phyloP scores from a whole-genome alignment of 257 asterid species.

The Lantana camara region DNA sequence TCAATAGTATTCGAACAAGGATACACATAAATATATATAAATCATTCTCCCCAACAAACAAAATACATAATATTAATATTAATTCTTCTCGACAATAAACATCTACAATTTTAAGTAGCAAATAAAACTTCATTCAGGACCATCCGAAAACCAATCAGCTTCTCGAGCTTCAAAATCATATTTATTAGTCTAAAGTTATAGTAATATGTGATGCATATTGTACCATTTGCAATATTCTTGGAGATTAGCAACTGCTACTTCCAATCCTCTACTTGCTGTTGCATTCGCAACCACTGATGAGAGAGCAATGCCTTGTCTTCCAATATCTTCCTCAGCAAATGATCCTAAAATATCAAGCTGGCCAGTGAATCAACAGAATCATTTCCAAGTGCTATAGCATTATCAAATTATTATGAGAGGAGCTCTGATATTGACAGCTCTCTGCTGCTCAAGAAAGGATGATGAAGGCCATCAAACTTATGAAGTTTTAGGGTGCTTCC shows the following conservation, averaged over 20 bases:
- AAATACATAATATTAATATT: no score
- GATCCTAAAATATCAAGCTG: conserved; percentile 61
- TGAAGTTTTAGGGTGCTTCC: no score
- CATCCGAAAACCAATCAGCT: background rate
- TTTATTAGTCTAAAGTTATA: background rate
- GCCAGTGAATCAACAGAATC: conserved; percentile 8
- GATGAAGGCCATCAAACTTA: no score
- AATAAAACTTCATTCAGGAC: background rate
- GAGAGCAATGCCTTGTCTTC: conserved; percentile 73
- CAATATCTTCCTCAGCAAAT: conserved; percentile 99
- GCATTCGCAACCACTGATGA: no score
- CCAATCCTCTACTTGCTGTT: conserved; percentile 95
- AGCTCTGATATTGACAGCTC: no score
- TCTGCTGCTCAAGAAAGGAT: no score
- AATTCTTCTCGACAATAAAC: no score
- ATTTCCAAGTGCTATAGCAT: no score
- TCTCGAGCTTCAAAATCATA: background rate
- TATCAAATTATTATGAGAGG: no score
- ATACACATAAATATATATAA: no score
- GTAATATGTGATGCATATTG: conserved; percentile 25
- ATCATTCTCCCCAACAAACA: no score
- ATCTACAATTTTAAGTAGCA: background rate
- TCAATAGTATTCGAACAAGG: no score
- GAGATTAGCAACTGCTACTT: conserved; percentile 96
- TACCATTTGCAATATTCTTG: conserved; percentile 98